A percentile compares a stretch with the other conserved stretches of the same genome.
Conservation (phyloP, 2,329 filamentous ascomycete genomes). For the Triangularia setosa region DNA sequence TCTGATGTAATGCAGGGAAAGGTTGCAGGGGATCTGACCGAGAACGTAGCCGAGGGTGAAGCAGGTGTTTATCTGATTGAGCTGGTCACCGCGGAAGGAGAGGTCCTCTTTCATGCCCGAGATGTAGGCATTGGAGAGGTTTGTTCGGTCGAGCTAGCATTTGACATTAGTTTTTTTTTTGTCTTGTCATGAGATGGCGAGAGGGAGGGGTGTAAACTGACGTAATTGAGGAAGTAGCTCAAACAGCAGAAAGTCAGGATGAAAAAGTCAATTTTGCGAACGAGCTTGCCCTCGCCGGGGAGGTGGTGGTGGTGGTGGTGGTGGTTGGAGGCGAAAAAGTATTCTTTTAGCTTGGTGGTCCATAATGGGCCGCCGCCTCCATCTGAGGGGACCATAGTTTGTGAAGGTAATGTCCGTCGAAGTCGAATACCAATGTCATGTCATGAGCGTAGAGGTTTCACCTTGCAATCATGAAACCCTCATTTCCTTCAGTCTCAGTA, state of each 20-base stretch:
- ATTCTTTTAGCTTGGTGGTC: conserved; percentile 27
- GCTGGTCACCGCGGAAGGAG: conserved; percentile 44
- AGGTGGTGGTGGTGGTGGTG: conserved; percentile 31
- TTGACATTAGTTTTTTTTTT: background rate
- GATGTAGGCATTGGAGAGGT: conserved; percentile 52
- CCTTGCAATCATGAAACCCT: background rate
- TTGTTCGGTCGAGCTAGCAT: conserved; percentile 45
- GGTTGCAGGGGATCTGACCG: conserved; percentile 58
- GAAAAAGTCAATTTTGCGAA: conserved; percentile 61
- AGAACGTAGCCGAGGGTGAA: conserved; percentile 47
- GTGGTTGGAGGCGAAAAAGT: conserved; percentile 28
- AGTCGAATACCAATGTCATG: background rate
- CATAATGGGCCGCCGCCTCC: background rate
- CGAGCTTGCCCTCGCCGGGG: conserved; percentile 41
- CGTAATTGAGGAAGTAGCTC: conserved; percentile 53
- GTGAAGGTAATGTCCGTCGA: background rate
- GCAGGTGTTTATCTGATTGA: conserved; percentile 52
- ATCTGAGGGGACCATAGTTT: background rate
- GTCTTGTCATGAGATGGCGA: background rate
- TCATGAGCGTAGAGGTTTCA: background rate
- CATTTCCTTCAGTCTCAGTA: background rate
- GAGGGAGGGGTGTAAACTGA: conserved; percentile 28
- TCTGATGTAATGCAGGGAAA: conserved; percentile 59
- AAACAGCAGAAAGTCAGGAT: conserved; percentile 62
- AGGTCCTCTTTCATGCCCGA: conserved; percentile 52